Conservation (phyloP, 352 stramenopile species). For the Pythium chondricola region DNA sequence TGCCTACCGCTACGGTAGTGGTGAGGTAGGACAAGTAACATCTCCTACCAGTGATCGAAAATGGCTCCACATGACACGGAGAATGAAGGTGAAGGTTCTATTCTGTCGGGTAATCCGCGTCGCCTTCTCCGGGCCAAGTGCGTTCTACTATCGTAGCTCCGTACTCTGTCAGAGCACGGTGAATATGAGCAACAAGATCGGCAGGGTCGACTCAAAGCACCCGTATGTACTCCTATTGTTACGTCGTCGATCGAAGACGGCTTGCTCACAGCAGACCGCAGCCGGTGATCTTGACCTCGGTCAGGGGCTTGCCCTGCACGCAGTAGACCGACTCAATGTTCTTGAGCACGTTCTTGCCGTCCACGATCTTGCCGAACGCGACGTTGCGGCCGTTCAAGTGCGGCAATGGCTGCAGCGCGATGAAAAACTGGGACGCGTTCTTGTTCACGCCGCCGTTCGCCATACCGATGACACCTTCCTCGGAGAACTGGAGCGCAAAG, state of each 20-base stretch:
- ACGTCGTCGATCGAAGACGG: not conserved
- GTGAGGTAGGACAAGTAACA: too few species aligned
- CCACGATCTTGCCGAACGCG: constrained; percentile 83
- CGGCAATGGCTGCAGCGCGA: constrained; percentile 84
- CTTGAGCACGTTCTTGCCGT: constrained; percentile 78
- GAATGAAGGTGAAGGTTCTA: too few species aligned
- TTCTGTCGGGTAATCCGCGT: too few species aligned
- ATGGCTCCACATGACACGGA: too few species aligned
- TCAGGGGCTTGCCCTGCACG: constrained; percentile 79
- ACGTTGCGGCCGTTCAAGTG: constrained; percentile 86
- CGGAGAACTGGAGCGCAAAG: constrained; percentile 80
- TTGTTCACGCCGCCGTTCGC: constrained; percentile 97
- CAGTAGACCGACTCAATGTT: constrained; percentile 78
- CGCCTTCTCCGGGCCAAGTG: too few species aligned
- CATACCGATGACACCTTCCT: constrained; percentile 91
- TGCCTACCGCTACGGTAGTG: too few species aligned
- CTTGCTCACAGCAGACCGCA: constrained; percentile 67
- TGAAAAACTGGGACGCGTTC: constrained; percentile 99
- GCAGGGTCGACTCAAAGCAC: too few species aligned
- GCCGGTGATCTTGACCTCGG: constrained; percentile 70
- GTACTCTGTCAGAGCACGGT: too few species aligned
- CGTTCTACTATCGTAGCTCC: too few species aligned
- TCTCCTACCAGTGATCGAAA: too few species aligned
- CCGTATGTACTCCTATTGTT: constrained; percentile 18
- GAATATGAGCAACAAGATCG: too few species aligned